Conservation (phyloP, 208 protist genomes). For the Crithidia expoeki region DNA sequence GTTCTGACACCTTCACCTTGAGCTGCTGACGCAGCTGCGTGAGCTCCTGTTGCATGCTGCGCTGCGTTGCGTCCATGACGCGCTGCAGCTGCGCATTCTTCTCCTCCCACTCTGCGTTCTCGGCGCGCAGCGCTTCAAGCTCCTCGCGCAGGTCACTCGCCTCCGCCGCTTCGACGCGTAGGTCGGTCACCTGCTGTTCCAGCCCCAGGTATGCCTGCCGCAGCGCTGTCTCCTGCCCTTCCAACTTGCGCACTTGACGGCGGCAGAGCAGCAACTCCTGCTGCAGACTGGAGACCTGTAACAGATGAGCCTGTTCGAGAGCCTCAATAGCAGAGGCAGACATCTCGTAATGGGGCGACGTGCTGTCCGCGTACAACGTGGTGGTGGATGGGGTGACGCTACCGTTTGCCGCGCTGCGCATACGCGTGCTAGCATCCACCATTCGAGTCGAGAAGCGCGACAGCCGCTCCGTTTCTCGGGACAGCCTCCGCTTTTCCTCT, state of each 20-base stretch:
- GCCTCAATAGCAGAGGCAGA: conserved; percentile 24
- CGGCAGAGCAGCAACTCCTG: conserved; percentile 56
- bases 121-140: conserved; percentile 24
- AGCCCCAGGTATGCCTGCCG: conserved; percentile 18
- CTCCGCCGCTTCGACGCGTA: conserved; percentile 23
- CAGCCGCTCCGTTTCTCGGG: conserved; percentile 33
- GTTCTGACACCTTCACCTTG: conserved; percentile 27
- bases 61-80: conserved; percentile 19
- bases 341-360: neutral
- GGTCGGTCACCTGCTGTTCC: conserved; percentile 28
- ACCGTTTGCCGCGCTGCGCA: conserved; percentile 1
- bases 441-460: conserved; percentile 20
- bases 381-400: conserved; percentile 6
- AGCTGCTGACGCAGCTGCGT: conserved; percentile 38
- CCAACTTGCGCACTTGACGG: conserved; percentile 43
- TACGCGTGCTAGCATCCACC: conserved; percentile 7
- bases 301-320: conserved; percentile 50
- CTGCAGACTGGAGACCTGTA: conserved; percentile 63
- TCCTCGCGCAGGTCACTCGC: conserved; percentile 26
- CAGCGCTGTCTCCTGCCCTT: conserved; percentile 43
- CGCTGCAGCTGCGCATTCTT: conserved; percentile 35
- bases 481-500: conserved; percentile 34
- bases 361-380: neutral
- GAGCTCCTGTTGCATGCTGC: conserved; percentile 33
- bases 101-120: conserved; percentile 37